These are phyloP conservation scores for Chenopodium suecicum DNA, from an alignment of 148 eudicot genomes.

Conservation along the genomic window DNA sequence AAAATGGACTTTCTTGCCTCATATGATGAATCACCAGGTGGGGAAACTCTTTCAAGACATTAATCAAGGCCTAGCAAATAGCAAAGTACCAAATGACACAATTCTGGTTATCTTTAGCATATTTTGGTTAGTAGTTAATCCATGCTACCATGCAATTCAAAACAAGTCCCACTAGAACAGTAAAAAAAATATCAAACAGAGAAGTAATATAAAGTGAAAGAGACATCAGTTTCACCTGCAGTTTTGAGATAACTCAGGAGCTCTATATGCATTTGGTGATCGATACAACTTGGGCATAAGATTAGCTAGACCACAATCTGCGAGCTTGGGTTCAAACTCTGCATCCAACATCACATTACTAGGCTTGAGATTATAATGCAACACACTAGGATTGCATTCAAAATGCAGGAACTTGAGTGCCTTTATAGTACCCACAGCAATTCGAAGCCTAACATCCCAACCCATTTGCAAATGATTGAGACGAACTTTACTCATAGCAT, in stretches of 20 bases:
- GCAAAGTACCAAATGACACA: neutral
- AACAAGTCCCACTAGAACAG: neutral
- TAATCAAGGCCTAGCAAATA: neutral
- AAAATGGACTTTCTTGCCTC: too few relatives aligned
- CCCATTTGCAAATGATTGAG: constrained; percentile 56
- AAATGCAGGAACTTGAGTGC: constrained; percentile 82
- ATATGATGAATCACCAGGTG: too few relatives aligned
- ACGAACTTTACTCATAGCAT: constrained; percentile 60
- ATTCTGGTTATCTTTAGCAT: neutral
- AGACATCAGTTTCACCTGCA: constrained; percentile 46
- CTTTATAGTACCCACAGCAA: constrained; percentile 80
- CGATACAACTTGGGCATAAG: constrained; percentile 49
- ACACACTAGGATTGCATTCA: constrained; percentile 47
- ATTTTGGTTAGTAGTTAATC: neutral
- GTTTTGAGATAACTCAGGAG: constrained; percentile 74
- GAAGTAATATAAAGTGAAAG: neutral
- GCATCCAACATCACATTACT: constrained; percentile 77
- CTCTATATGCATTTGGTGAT: constrained; percentile 48
- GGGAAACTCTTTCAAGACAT: neutral
- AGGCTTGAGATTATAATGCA: constrained; percentile 81
- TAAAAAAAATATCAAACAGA: neutral
- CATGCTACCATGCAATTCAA: neutral
- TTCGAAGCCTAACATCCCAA: constrained; percentile 75
- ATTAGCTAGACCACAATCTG: constrained; percentile 71
- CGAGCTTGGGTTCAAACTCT: constrained; percentile 70